Evolutionary conservation across 768 basidiomycete species (phyloP), one percentile per base, ranked within the genome.

Genomic region (Tricholoma sp.): DNA sequence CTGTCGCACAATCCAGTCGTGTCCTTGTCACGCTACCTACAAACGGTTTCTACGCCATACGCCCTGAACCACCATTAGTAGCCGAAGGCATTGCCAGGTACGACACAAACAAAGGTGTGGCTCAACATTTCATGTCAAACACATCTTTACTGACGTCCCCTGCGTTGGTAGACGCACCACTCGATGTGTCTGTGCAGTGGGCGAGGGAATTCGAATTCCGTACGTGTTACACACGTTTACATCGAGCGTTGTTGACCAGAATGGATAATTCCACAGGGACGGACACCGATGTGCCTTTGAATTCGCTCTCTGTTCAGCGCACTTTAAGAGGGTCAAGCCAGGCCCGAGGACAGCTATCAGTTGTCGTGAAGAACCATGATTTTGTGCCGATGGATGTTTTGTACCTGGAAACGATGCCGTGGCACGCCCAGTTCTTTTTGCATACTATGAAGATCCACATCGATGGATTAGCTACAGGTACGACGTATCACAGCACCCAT

Each of bases 351-450:
- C 76, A 80, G 13, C 83, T 99, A 17, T 79, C 79, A 44, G 70
- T 95, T 11, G 74, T 78, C 20, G 68, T 98, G 52, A 76, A 66
- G 6, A 97, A 96, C 65, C 77, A 82, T 58, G 73, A 73, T 37
- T 59, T 72, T 17, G 65, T 70, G 5, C 60, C 75, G 1, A 61
- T 83, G 18, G 68, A 74, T 17, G 76, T 86, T 0, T 68, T 86
- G 8, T 97, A 95, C 69, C 80, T 94, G 44, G 97, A 98, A 71
- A 89, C 89, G 1, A 86, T 95, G 80, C 97, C 96, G 4, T 96
- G 94, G 85, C 85, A 94, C 64, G 77, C 98, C 36, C 88, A 92
- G 56, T 86, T 91, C 49, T 94, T 89, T 74, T 74, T 96, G 59
- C 89, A 93, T 70, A 94, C 94, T 6, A 72, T 96, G 52, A 68